Evolutionary conservation across 2,329 filamentous ascomycete genomes (phyloP).

Genomic region (Penicillium sp.): DNA sequence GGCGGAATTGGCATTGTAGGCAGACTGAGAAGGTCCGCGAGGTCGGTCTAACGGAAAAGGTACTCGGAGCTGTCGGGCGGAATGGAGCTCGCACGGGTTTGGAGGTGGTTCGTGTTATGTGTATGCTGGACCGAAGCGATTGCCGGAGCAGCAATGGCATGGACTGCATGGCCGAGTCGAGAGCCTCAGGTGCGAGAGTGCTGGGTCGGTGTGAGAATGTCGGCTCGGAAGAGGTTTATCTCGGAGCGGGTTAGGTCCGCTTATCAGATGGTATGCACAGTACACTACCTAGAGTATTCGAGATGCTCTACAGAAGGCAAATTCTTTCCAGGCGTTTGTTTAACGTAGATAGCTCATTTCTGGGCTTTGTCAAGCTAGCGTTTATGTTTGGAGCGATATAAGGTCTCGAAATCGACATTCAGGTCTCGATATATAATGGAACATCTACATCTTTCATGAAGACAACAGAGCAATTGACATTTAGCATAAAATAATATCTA

Average conservation of each 20-base stretch:
- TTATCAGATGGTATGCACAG: constrained; percentile 20
- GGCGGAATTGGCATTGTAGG: constrained; percentile 41
- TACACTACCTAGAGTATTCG: no score
- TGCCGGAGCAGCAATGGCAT: constrained; percentile 39
- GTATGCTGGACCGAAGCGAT: constrained; percentile 30
- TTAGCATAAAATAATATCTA: no score
- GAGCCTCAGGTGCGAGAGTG: constrained; percentile 16
- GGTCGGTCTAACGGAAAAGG: constrained; percentile 20
- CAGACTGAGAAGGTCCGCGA: constrained; percentile 38
- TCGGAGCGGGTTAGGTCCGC: constrained; percentile 15
- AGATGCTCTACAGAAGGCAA: no score
- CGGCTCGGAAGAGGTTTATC: constrained; percentile 14
- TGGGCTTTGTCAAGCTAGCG: no score
- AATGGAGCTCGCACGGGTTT: constrained; percentile 21
- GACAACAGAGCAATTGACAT: no score
- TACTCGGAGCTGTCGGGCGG: constrained; percentile 19
- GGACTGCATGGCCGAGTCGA: constrained; percentile 36
- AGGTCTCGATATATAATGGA: no score
- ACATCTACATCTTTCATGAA: no score
- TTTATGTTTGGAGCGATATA: no score
- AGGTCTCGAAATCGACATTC: no score
- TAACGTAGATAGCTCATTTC: no score
- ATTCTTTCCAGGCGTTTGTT: no score
- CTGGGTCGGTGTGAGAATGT: constrained; percentile 18
- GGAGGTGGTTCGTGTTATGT: constrained; percentile 21